Percentiles rank a stretch among this genome's conserved stretches.
These are phyloP conservation scores for Parastagonospora avenae DNA, from an alignment of 2,329 filamentous ascomycete genomes.

Conservation along the genomic window DNA sequence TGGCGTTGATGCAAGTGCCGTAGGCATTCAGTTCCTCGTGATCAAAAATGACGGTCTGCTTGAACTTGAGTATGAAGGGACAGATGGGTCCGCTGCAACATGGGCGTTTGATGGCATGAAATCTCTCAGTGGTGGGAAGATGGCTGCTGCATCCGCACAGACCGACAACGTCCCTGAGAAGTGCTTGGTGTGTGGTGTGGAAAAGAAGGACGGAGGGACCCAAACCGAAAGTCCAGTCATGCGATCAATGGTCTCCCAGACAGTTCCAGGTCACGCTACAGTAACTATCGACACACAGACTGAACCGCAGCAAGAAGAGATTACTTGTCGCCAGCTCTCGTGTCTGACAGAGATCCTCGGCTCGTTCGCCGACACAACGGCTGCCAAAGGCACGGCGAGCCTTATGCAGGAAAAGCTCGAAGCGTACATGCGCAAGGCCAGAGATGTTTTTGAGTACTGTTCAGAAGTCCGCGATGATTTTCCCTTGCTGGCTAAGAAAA, in stretches of 20 bases:
- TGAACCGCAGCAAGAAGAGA: too few relatives aligned
- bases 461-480: too few relatives aligned
- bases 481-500: too few relatives aligned
- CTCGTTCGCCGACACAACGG: too few relatives aligned
- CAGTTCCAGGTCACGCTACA: not conserved
- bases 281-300: not conserved
- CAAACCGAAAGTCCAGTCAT: not conserved
- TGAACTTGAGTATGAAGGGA: constrained; percentile 5
- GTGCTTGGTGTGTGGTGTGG: not conserved
- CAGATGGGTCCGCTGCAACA: not conserved
- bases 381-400: too few relatives aligned
- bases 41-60: constrained; percentile 8
- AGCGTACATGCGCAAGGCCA: too few relatives aligned
- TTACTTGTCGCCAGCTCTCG: too few relatives aligned
- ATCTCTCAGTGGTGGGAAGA: not conserved
- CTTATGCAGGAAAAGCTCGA: too few relatives aligned
- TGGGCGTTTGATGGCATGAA: constrained; percentile 10
- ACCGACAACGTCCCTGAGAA: not conserved
- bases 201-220: not conserved
- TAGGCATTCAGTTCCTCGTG: constrained; percentile 1
- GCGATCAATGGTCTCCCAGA: not conserved
- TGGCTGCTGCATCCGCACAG: constrained; percentile 2
- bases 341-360: too few relatives aligned
- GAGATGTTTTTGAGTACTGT: too few relatives aligned
- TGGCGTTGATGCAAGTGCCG: constrained; percentile 1